Evolutionary conservation across 2,329 filamentous ascomycete species (phyloP).

Genomic region (Venturia pyrina): DNA sequence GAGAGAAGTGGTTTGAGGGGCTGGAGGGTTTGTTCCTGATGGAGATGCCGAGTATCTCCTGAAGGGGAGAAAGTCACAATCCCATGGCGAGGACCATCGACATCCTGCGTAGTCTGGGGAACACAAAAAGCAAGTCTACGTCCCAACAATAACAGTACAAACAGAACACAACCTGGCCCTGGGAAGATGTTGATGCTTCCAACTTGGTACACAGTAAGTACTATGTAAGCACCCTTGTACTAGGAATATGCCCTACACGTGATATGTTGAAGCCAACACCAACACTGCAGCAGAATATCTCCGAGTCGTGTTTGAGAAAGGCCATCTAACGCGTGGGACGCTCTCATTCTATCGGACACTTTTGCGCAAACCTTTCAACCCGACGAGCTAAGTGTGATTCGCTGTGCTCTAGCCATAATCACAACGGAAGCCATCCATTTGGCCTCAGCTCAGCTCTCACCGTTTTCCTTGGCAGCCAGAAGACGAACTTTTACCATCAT

Average conservation of each 20-base stretch:
- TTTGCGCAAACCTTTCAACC: background rate
- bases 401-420: background rate
- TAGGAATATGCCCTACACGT: too few species aligned
- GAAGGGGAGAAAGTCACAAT: background rate
- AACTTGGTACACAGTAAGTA: too few species aligned
- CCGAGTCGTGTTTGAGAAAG: too few species aligned
- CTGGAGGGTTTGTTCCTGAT: background rate
- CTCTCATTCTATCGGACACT: background rate
- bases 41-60: slow-evolving; percentile 2
- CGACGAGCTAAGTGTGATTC: background rate
- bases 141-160: background rate
- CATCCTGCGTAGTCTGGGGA: background rate
- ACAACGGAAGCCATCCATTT: background rate
- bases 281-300: too few species aligned
- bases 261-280: too few species aligned
- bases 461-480: background rate
- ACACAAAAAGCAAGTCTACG: background rate
- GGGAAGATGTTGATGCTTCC: too few species aligned
- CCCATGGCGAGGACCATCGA: background rate
- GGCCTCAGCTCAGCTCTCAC: background rate
- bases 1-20: background rate
- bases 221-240: too few species aligned
- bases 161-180: too few species aligned
- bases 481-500: background rate
- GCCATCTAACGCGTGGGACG: too few species aligned